These are phyloP conservation scores for Colletotrichum sp. DNA, from an alignment of 2,329 filamentous ascomycete species.

Conservation along the genomic window DNA sequence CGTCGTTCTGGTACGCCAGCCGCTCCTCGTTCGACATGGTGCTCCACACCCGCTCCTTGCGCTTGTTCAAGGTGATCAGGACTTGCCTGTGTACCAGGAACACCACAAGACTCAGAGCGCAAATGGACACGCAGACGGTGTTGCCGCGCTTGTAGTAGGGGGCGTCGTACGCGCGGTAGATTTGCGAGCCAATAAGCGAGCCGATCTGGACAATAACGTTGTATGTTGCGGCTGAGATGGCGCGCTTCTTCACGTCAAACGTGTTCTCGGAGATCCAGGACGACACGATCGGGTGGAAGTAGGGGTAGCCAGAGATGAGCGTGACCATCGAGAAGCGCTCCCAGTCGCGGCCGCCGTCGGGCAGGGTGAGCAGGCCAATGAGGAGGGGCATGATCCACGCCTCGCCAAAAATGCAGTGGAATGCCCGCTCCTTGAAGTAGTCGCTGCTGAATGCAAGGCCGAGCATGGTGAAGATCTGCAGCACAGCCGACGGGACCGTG, in stretches of 20 bases:
- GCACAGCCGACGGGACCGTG: conserved; percentile 46
- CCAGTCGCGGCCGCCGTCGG: conserved; percentile 53
- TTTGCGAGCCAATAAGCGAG: conserved; percentile 47
- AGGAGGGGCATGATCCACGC: conserved; percentile 63
- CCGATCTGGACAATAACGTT: conserved; percentile 54
- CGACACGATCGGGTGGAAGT: conserved; percentile 60
- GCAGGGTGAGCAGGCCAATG: conserved; percentile 48
- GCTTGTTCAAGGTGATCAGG: conserved; percentile 40
- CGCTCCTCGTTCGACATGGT: conserved; percentile 44
- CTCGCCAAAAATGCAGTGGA: conserved; percentile 52
- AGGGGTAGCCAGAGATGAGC: conserved; percentile 60
- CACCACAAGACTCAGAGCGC: conserved; percentile 50
- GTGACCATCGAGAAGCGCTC: conserved; percentile 55
- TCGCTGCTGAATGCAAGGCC: conserved; percentile 57
- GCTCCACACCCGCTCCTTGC: conserved; percentile 41
- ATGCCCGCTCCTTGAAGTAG: conserved; percentile 51
- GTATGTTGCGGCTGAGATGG: conserved; percentile 55
- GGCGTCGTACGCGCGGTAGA: conserved; percentile 56
- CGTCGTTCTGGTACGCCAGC: conserved; percentile 35
- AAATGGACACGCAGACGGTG: conserved; percentile 59
- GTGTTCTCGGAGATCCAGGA: conserved; percentile 57
- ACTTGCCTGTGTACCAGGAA: conserved; percentile 56
- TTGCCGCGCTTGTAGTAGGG: conserved; percentile 65
- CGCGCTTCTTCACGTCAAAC: conserved; percentile 54
- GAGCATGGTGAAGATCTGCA: conserved; percentile 57